A percentile compares a stretch with the other conserved stretches of the same genome.
phyloP scores from a whole-genome alignment of 1,284 basidiomycete genomes.

The Malassezia globosa region DNA sequence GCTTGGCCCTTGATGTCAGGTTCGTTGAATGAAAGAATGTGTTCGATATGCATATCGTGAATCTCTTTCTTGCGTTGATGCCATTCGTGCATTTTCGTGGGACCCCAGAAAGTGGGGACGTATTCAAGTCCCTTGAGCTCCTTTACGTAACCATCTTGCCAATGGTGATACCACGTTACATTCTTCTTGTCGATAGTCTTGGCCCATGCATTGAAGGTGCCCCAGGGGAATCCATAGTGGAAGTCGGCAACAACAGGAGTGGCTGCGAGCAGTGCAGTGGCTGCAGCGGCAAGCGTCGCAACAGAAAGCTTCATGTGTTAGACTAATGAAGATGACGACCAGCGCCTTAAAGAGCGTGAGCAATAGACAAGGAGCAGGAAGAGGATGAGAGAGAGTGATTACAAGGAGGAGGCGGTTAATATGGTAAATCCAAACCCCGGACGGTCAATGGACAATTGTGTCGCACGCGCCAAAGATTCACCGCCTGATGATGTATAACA shows the following conservation, averaged over 20 bases:
- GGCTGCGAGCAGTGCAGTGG: conserved; percentile 11
- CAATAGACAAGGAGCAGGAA: not conserved
- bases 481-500: too few relatives aligned
- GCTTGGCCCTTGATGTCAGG: conserved; percentile 35
- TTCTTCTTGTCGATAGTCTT: conserved; percentile 24
- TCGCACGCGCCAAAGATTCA: too few relatives aligned
- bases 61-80: conserved; percentile 25
- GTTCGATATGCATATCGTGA: conserved; percentile 16
- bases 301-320: conserved; percentile 22
- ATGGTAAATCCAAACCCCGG: too few relatives aligned
- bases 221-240: conserved; percentile 35
- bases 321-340: not conserved
- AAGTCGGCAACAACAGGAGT: conserved; percentile 11
- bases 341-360: conserved; percentile 8
- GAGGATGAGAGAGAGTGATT: too few relatives aligned
- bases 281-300: conserved; percentile 15
- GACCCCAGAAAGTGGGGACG: conserved; percentile 41
- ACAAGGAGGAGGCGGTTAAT: too few relatives aligned
- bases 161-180: conserved; percentile 42
- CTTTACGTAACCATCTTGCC: conserved; percentile 30
- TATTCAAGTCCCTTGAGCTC: conserved; percentile 28
- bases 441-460: too few relatives aligned
- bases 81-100: conserved; percentile 27
- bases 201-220: conserved; percentile 32
- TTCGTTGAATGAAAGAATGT: conserved; percentile 39